Base-by-base conservation (phyloP, 1,284 basidiomycete genomes). In the Athelia sp. region DNA sequence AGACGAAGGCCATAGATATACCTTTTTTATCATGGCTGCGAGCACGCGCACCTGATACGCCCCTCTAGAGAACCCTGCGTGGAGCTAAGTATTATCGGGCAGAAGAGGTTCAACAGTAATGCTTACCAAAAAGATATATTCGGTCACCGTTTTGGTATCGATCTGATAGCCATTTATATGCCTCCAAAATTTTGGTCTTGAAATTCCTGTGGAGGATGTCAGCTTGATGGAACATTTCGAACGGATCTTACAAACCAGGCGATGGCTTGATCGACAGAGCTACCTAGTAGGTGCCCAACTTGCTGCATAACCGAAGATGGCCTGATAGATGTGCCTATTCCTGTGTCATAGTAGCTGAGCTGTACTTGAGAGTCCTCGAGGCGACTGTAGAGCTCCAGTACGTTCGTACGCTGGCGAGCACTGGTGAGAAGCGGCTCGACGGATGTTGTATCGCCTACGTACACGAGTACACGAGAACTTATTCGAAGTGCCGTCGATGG, bases 281-380 rank as follows among this genome's bases (percentile, higher is more conserved):
- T 50, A 38, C 48, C 49, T 21, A 61, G 1, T 29, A 56, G 48
- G 51, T 59, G 52, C 31, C 53, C 55, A 35, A 32, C 55, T 22
- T 54, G 54, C 4, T 45, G 46, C 3, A 53, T 32, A 18, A 56
- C 57, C n/a, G 35, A 54, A 43, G 66, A 60, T 2, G 64, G 59
- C 35, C 57, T 62, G 0, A 64, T 67, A 15, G 65, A 66, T 4
- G 69, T 72, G 4, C 72, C 69, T 21, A 71, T 65, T 1, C 70
- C 73, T 43, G 70, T 73, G 46, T 67, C 70, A 46, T 75, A 75
- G 52, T 65, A 71, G 4, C 60, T 63, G 32, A 63, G 55, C 47
- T 70, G 68, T 0, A 40, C 35, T 8, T 54, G 48, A 31, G 49
- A 40, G 47, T 59, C 57, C 10, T 52, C 32, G 8, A 63, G n/a